Evolutionary conservation across 495 filamentous ascomycete species (phyloP).

Genomic region (Xylaria cubensis): DNA sequence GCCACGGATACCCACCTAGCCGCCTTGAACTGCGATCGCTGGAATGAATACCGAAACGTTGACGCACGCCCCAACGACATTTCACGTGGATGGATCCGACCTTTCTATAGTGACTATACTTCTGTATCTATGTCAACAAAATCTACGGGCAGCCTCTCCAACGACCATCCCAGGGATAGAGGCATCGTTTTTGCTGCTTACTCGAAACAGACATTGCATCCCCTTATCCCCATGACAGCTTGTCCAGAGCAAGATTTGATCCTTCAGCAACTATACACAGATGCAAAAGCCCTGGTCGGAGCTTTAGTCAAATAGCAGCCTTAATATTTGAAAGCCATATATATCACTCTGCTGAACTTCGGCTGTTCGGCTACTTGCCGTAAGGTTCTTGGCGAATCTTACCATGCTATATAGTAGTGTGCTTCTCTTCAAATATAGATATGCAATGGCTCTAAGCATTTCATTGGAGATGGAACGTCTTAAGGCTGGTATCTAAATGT

Average conservation of each 20-base stretch:
- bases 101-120: constrained; percentile 44
- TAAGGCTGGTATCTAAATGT: not conserved
- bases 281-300: constrained; percentile 47
- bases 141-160: not conserved
- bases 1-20: constrained; percentile 43
- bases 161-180: constrained; percentile 32
- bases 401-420: not conserved
- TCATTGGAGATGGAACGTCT: not conserved
- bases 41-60: constrained; percentile 47
- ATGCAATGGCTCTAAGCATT: not conserved
- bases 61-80: constrained; percentile 37
- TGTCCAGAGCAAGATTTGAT: constrained; percentile 20
- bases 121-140: constrained; percentile 6
- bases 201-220: constrained; percentile 31
- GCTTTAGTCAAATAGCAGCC: constrained; percentile 37
- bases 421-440: not conserved
- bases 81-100: constrained; percentile 45
- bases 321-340: not conserved
- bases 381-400: not conserved
- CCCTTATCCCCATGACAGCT: constrained; percentile 25
- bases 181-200: constrained; percentile 52
- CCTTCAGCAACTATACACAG: constrained; percentile 36
- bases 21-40: constrained; percentile 41
- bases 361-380: not conserved
- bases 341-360: not conserved